Evolutionary conservation across 2,329 filamentous ascomycete genomes (phyloP).

Genomic region (Paecilomyces dactylethromorphus): DNA sequence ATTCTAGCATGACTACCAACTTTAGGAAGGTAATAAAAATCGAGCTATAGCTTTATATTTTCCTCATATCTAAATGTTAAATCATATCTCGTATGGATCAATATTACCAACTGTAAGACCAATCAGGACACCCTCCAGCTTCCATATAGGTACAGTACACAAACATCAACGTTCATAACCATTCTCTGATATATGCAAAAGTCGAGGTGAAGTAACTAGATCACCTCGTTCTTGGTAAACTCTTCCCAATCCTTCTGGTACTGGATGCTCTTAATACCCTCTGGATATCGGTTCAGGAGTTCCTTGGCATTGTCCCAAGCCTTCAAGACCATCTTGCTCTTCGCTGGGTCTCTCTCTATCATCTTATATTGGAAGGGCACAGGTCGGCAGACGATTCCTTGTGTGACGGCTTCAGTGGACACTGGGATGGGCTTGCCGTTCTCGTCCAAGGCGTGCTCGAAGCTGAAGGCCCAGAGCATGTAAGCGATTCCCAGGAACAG

Average conservation of each 20-base stretch:
- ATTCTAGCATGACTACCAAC: neutral
- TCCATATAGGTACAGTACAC: neutral
- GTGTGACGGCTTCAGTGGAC: conserved; percentile 5
- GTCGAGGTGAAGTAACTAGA: neutral
- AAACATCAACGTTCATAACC: neutral
- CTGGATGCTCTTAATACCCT: conserved; percentile 4
- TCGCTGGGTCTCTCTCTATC: neutral
- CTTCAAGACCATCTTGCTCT: conserved; percentile 4
- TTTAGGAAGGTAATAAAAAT: neutral
- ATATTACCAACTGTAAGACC: no score
- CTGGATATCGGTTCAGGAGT: conserved; percentile 3
- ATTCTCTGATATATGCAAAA: neutral
- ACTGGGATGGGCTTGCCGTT: conserved; percentile 5
- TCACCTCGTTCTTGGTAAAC: conserved; percentile 1
- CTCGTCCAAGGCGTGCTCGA: conserved; percentile 11
- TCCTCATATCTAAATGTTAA: no score
- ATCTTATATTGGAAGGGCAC: neutral
- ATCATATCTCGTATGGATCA: no score
- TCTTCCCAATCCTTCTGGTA: conserved; percentile 5
- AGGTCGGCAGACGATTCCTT: conserved; percentile 6
- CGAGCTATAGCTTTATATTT: no score
- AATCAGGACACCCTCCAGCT: neutral
- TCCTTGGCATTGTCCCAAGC: conserved; percentile 8
- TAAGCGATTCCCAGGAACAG: conserved; percentile 18
- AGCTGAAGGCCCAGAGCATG: conserved; percentile 22